Conservation (phyloP, 2,329 filamentous ascomycete genomes). For the Fusarium clavum region DNA sequence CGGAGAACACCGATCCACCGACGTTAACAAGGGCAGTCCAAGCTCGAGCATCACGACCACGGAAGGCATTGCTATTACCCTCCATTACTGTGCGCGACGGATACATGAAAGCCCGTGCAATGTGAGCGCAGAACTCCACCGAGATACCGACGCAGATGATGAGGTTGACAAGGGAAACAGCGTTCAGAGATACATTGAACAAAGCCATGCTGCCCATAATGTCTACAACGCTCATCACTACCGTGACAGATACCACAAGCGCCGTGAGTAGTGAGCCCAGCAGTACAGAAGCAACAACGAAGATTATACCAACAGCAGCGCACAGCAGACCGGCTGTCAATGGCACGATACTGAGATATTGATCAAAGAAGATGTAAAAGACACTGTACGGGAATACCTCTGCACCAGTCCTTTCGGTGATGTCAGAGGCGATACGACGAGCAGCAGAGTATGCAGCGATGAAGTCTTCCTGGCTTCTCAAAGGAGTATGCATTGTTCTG, state of each 20-base stretch:
- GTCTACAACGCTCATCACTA: constrained; percentile 92
- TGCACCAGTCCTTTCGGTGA: constrained; percentile 76
- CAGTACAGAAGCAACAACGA: constrained; percentile 80
- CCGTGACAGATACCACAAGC: constrained; percentile 83
- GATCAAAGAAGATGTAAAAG: constrained; percentile 99
- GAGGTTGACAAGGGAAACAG: constrained; percentile 93
- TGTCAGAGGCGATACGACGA: constrained; percentile 83
- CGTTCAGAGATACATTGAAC: constrained; percentile 89
- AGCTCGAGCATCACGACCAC: constrained; percentile 83
- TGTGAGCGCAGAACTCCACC: constrained; percentile 97
- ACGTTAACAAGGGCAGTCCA: constrained; percentile 97
- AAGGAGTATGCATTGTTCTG: constrained; percentile 86
- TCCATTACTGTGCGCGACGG: constrained; percentile 86
- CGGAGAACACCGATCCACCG: constrained; percentile 92
- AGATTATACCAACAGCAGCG: constrained; percentile 86
- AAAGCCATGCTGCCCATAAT: constrained; percentile 96
- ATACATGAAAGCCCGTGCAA: constrained; percentile 96
- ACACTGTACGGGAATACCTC: constrained; percentile 97
- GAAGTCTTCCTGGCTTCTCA: constrained; percentile 90
- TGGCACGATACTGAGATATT: constrained; percentile 86
- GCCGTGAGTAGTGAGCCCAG: constrained; percentile 88
- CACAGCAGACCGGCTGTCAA: constrained; percentile 84
- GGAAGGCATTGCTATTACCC: constrained; percentile 77
- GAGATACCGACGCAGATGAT: constrained; percentile 97
- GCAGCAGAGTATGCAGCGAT: constrained; percentile 91